Evolutionary conservation across 2,329 filamentous ascomycete genomes (phyloP), one percentile per base, ranked within the genome.

Genomic region (Penicillium sp.): DNA sequence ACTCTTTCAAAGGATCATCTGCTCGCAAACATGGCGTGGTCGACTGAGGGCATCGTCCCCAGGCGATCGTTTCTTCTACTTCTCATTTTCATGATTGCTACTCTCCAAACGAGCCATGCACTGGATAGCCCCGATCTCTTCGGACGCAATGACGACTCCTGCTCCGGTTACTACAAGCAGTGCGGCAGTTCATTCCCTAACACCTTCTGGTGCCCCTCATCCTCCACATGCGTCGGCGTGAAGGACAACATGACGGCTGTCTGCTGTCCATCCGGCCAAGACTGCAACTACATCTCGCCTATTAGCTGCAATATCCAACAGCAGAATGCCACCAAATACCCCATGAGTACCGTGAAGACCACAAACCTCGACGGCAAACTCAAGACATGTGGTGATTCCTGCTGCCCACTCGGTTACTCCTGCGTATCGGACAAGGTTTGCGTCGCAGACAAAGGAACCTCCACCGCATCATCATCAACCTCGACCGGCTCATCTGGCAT

Each of bases 321-420:
- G 13, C 77, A 79, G 52, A 73, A 80, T 61, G 67, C 73, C 4
- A 72, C 70, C 0, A 45, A 66, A 4, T 62, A 76, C 33, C 71
- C 76, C 4, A 62, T 66, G 9, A 73, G 69, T 28, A 52, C 66
- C 3, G 62, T 80, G 23, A 77, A 77, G 42, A 79, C 77, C 4
- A 79, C 73, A 7, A 68, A 69, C 5, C 59, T 79, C n/a, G 59
- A 68, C 5, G 74, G 72, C 2, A 61, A 65, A 28, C 65, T 80
- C n/a, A 68, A 71, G 13, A 71, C 67, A 44, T 81, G 78, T 51
- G 77, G 73, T 16, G 61, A 64, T 18, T 62, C 52, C 2, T 81
- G 78, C 58, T 81, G 78, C 64, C 77, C 78, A 7, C 75, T 78
- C 47, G 78, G 78, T 46, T 80, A 78, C 55, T 67, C 60, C n/a